Evolutionary conservation across 1,139 yeast genomes (phyloP).

Genomic region (Yamadazyma membranifaciens): DNA sequence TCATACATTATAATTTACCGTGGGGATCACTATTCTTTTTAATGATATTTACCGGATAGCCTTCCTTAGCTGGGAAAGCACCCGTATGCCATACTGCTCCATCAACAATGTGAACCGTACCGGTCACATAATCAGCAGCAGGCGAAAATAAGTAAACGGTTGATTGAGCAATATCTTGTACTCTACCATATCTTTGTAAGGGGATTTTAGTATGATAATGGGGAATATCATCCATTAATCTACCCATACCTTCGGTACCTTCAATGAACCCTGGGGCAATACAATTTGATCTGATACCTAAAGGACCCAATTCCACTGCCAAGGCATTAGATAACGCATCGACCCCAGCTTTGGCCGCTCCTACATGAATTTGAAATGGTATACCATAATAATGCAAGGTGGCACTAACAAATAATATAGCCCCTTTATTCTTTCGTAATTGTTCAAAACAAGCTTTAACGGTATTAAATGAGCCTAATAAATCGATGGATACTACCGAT

Average conservation of each 20-base stretch:
- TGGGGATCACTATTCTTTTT: slow-evolving; percentile 14
- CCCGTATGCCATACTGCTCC: slow-evolving; percentile 91
- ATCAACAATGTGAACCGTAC: slow-evolving; percentile 79
- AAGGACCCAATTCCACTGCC: slow-evolving; percentile 87
- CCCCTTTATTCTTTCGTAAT: slow-evolving; percentile 64
- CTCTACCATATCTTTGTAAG: slow-evolving; percentile 70
- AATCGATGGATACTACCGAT: slow-evolving; percentile 79
- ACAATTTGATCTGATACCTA: slow-evolving; percentile 77
- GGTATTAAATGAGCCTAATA: slow-evolving; percentile 83
- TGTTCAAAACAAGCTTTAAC: slow-evolving; percentile 75
- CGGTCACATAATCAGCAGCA: slow-evolving; percentile 77
- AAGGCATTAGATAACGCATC: slow-evolving; percentile 80
- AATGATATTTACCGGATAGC: slow-evolving; percentile 35
- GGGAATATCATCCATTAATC: slow-evolving; percentile 41
- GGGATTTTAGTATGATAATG: slow-evolving; percentile 54
- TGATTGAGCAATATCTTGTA: slow-evolving; percentile 83
- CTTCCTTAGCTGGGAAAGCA: slow-evolving; percentile 21
- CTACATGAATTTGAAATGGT: slow-evolving; percentile 83
- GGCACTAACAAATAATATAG: slow-evolving; percentile 77
- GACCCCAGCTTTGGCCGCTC: slow-evolving; percentile 93
- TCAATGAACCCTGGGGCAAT: slow-evolving; percentile 88
- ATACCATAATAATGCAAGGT: slow-evolving; percentile 85
- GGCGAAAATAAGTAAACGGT: slow-evolving; percentile 82
- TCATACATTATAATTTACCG: slow-evolving; percentile 11
- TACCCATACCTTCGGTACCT: slow-evolving; percentile 74